Evolutionary conservation across 2,329 filamentous ascomycete genomes (phyloP), one percentile per base, ranked within the genome.

Genomic region (Verticillium albo-atrum): DNA sequence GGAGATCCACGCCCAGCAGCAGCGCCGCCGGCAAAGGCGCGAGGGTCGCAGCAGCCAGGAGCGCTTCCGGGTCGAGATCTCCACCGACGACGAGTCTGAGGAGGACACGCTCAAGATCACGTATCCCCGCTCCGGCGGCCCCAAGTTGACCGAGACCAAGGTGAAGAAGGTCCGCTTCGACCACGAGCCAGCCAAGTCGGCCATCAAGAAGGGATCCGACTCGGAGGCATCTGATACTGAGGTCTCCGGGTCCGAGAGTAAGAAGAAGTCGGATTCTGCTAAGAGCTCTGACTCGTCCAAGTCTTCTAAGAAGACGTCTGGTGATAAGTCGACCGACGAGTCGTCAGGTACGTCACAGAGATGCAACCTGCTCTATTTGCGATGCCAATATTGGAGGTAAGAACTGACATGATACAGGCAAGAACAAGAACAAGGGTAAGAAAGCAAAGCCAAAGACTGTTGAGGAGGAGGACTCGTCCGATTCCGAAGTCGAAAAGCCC

Each of bases 41-140:
- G 56, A 59, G 53, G n/a, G 55, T 23, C 30, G 57, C 58, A 54
- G 47, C 25, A 60, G 58, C 32, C 60, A 62, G 26, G 70, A 71
- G 20, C 68, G 77, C 12, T 65, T 79, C 59, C 74, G 67, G 25
- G 66, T 82, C 32, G 73, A 79, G 56, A 66, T 82, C 2, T 72
- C 75, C 15, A 83, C 82, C 12, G 81, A 85, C 61, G 81, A 84
- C 51, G 79, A 82, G 58, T 75, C 74, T n/a, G 76, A 78, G 7
- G 72, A 76, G 27, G 82, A 85, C 57, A 77, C 74, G 3, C 68
- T 84, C 57, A 74, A 70, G 20, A 68, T 85, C 37, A 80, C 78
- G 1, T 81, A 82, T 56, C 81, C 82, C 1, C 77, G 80, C 57
- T 69, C 71, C 4, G 66, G 71, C 17, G 61, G 60, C 34, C 23